Base-by-base conservation (phyloP, 108 stramenopile genomes). In the Schizochytrium sp. region DNA sequence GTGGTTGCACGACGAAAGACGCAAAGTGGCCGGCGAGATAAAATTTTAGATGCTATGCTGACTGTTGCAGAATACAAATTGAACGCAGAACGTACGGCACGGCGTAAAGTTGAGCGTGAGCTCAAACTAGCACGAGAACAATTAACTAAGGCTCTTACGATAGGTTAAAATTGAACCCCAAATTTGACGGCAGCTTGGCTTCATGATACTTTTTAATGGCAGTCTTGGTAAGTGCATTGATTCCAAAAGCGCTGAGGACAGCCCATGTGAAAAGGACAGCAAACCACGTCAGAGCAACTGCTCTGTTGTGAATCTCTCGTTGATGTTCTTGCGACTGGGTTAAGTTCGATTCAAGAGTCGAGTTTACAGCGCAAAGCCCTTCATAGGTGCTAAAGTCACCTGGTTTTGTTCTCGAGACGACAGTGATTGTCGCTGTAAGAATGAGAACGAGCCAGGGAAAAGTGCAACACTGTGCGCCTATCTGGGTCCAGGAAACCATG, bases 231-330 rank as follows among this genome's bases (percentile, higher is more conserved):
- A 83, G 47, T 1, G 76, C 76, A 50, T 55, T 10, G 47, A 83
- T 10, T 47, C 76, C 76, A 55, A 83, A 83, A n/a, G 28, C 76
- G 40, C 28, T n/a, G n/a, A 83, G 50, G 15, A 55, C 53, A 55
- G 55, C 47, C 76, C 76, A 83, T 5, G 76, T 83, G 53, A 46
- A 83, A n/a, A 83, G 47, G 5, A 83, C 76, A 55, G 76, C 76
- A 28, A 83, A 83, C 76, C 76, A 83, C 12, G 76, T 83, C 50
- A 83, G 76, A 8, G 47, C 50, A 5, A 83, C 76, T 56, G 50
- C 76, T 38, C 50, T n/a, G 47, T 50, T 50, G 47, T 83, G 50
- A 49, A 83, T 19, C 41, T 41, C n/a, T 72, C 40, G 72, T 72
- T 15, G 72, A 8, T 42, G n/a, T 7, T 28, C 41, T 72, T 41